Conservation (phyloP, 2,329 filamentous ascomycete species). For the Aspergillus arachidicola region DNA sequence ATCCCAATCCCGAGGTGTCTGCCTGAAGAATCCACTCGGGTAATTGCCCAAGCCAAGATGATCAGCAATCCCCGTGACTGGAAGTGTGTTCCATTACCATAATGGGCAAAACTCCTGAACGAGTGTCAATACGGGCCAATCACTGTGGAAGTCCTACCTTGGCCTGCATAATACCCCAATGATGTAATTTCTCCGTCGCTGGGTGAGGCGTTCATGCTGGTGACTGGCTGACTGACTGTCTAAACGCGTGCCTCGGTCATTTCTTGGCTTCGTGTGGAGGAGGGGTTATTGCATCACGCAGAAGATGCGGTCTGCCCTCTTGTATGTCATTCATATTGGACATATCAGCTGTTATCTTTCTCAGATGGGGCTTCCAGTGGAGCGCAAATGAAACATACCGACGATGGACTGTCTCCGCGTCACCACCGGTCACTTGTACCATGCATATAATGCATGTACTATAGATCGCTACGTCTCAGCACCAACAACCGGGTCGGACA, state of each 20-base stretch:
- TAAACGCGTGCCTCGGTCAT: neutral
- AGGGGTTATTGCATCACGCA: neutral
- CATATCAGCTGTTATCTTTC: neutral
- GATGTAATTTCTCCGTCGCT: conserved; percentile 1
- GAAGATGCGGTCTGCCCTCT: neutral
- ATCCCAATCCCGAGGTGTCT: neutral
- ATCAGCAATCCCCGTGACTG: neutral
- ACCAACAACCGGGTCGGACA: too few species aligned
- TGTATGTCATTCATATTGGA: neutral
- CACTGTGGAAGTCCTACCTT: neutral
- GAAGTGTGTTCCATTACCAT: neutral
- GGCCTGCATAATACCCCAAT: neutral
- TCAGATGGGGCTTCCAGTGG: neutral
- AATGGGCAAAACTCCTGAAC: neutral
- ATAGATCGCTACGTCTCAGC: neutral
- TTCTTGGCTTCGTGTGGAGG: neutral
- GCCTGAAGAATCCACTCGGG: conserved; percentile 3
- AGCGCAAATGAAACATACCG: neutral
- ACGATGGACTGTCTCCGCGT: neutral
- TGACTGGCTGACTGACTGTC: too few species aligned
- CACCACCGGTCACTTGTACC: neutral
- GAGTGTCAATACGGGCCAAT: neutral
- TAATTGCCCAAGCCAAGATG: neutral
- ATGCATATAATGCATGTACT: neutral
- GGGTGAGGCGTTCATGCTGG: neutral